Evolutionary conservation across 2,329 filamentous ascomycete genomes (phyloP).

Genomic region (Pestalotiopsis sp.): DNA sequence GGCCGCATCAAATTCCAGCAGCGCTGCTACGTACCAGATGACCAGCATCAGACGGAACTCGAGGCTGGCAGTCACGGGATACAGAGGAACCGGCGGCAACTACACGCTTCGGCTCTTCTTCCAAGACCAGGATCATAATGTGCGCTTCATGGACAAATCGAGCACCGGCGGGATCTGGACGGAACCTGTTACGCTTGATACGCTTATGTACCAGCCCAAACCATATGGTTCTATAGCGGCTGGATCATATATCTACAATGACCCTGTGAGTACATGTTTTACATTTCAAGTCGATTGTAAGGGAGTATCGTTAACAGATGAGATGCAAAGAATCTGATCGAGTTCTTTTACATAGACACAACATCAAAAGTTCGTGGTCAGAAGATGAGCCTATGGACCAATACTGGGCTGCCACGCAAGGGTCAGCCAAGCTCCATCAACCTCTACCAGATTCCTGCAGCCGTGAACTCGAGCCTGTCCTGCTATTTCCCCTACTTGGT

Average conservation of each 20-base stretch:
- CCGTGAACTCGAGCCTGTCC: slow-evolving; percentile 18
- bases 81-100: slow-evolving; percentile 17
- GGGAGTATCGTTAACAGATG: neutral
- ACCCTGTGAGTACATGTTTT: slow-evolving; percentile 18
- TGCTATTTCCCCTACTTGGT: slow-evolving; percentile 24
- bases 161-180: slow-evolving; percentile 20
- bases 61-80: slow-evolving; percentile 23
- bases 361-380: slow-evolving; percentile 21
- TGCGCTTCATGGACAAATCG: slow-evolving; percentile 24
- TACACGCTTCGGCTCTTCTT: slow-evolving; percentile 25
- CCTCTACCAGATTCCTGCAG: slow-evolving; percentile 20
- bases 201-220: slow-evolving; percentile 20
- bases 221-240: slow-evolving; percentile 23
- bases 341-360: slow-evolving; percentile 25
- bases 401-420: slow-evolving; percentile 15
- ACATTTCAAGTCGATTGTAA: neutral
- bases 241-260: slow-evolving; percentile 19
- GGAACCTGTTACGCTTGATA: slow-evolving; percentile 20
- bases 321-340: slow-evolving; percentile 18
- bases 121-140: slow-evolving; percentile 20
- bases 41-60: slow-evolving; percentile 22
- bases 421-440: slow-evolving; percentile 22
- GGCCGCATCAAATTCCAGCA: neutral
- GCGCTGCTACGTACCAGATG: slow-evolving; percentile 1
- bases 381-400: slow-evolving; percentile 20